These are phyloP conservation scores for Clarireedia sp. DNA, from an alignment of 2,329 filamentous ascomycete genomes.

Conservation along the genomic window DNA sequence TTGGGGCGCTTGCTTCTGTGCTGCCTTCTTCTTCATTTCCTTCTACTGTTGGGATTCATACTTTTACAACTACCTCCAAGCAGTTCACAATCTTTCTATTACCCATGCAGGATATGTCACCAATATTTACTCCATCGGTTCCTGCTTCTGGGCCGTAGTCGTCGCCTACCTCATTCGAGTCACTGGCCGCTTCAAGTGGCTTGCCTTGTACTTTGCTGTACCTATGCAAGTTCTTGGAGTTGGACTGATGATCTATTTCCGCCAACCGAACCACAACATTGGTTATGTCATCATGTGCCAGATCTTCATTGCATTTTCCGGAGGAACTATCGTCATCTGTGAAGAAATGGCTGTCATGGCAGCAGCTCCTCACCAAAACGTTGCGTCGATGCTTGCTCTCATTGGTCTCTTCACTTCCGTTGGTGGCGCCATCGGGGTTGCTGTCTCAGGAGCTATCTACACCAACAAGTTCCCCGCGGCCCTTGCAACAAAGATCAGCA, in stretches of 20 bases:
- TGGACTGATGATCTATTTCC: constrained; percentile 51
- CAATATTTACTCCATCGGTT: constrained; percentile 44
- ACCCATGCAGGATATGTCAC: constrained; percentile 42
- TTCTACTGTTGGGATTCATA: constrained; percentile 48
- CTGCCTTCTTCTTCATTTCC: constrained; percentile 37
- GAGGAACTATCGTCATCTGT: constrained; percentile 48
- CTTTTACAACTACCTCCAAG: constrained; percentile 46
- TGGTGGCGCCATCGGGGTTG: constrained; percentile 51
- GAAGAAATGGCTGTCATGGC: constrained; percentile 54
- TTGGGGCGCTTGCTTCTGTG: constrained; percentile 38
- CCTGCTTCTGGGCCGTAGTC: constrained; percentile 36
- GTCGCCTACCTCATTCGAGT: constrained; percentile 39
- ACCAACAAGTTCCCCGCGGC: constrained; percentile 43
- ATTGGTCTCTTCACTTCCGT: constrained; percentile 53
- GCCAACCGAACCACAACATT: constrained; percentile 41
- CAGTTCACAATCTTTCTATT: constrained; percentile 42
- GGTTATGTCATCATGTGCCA: constrained; percentile 51
- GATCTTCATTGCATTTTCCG: constrained; percentile 50
- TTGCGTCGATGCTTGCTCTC: constrained; percentile 54
- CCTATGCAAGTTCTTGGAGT: constrained; percentile 38
- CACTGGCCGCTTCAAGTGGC: constrained; percentile 23
- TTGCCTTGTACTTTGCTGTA: constrained; percentile 15
- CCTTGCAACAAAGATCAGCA: constrained; percentile 35
- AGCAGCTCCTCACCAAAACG: constrained; percentile 50
- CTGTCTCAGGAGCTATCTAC: constrained; percentile 59